A percentile compares a stretch with the other conserved stretches of the same genome.
Conservation (phyloP, 148 eudicot species). For the Nyssa sinensis region DNA sequence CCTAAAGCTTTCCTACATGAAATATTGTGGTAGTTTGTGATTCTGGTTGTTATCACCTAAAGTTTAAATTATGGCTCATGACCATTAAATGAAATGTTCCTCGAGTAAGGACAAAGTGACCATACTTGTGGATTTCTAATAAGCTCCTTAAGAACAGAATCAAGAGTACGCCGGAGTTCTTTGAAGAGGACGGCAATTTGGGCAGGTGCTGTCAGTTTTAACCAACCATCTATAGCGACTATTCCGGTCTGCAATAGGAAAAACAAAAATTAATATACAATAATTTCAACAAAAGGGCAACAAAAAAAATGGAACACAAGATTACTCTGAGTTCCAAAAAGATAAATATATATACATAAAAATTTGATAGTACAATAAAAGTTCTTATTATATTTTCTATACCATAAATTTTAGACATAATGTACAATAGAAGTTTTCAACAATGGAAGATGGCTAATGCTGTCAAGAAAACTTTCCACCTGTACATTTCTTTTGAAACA, state of each 20-base stretch:
- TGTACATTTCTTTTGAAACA: neutral
- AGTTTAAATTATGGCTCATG: neutral
- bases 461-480: too few relatives aligned
- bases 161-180: conserved; percentile 81
- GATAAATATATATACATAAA: neutral
- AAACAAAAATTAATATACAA: conserved; percentile 4
- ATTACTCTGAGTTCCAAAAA: neutral
- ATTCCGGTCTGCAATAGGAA: conserved; percentile 60
- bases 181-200: conserved; percentile 96
- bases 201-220: conserved; percentile 86
- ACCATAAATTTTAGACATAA: neutral
- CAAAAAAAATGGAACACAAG: neutral
- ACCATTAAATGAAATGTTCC: neutral
- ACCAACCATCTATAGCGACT: conserved; percentile 81
- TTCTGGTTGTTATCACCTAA: neutral
- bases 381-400: neutral
- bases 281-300: neutral
- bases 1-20: too few relatives aligned
- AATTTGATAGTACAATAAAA: neutral
- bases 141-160: conserved; percentile 70
- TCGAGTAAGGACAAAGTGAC: neutral
- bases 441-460: too few relatives aligned
- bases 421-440: neutral
- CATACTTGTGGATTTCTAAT: conserved; percentile 83
- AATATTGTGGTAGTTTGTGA: neutral